Evolutionary conservation across 306 rosid genomes (phyloP).

Genomic region (Cucurbita pepo): DNA sequence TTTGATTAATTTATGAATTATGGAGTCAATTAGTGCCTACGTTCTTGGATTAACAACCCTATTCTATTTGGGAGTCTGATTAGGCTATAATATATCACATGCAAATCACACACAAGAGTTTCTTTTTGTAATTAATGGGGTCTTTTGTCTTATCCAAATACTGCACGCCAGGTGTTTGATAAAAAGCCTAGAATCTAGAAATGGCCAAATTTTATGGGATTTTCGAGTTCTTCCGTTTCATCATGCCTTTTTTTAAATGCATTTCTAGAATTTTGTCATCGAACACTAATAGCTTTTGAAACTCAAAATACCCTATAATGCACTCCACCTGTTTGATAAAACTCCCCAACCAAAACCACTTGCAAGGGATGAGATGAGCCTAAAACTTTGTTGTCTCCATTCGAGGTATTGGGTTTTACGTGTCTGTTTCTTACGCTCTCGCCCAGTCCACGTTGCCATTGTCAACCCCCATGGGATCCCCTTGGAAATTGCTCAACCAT

Average conservation of each 20-base stretch:
- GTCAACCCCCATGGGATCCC: background rate
- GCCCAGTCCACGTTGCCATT: background rate
- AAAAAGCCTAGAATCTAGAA: background rate
- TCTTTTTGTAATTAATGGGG: background rate
- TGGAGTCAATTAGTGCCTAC: background rate
- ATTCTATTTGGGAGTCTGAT: background rate
- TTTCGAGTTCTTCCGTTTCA: background rate
- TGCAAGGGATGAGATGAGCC: background rate
- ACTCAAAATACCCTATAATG: background rate
- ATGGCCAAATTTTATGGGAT: background rate
- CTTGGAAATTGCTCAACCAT: background rate
- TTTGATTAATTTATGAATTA: background rate
- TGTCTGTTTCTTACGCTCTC: background rate
- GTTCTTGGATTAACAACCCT: background rate
- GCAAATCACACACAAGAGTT: background rate
- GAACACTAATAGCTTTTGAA: background rate
- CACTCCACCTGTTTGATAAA: slow-evolving; percentile 1
- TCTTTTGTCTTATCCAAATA: background rate
- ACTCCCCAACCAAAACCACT: background rate
- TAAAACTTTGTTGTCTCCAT: background rate
- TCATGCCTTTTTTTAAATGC: background rate
- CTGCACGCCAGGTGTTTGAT: slow-evolving; percentile 1
- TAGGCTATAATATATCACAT: background rate
- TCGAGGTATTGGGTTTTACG: background rate
- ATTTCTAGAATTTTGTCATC: background rate